Evolutionary conservation across 805 yeast genomes (phyloP).

Genomic region (Teunomyces cretensis): DNA sequence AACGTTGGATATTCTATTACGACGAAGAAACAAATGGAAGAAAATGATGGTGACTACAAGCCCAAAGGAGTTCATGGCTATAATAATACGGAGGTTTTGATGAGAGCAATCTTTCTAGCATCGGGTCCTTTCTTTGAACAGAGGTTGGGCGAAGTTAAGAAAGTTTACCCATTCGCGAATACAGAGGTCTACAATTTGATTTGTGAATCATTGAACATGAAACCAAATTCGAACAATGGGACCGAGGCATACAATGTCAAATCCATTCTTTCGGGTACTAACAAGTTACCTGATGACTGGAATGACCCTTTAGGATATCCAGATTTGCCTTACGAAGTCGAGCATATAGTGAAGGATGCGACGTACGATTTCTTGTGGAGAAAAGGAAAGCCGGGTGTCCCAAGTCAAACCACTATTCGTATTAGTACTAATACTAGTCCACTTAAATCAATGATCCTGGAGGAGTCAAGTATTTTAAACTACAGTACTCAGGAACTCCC

Average conservation of each 20-base stretch:
- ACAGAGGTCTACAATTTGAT: conserved; percentile 71
- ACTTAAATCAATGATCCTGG: conserved; percentile 19
- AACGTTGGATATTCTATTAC: conserved; percentile 76
- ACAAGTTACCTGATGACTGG: conserved; percentile 46
- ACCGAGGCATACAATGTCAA: conserved; percentile 16
- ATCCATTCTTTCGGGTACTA: conserved; percentile 20
- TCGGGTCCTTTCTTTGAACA: conserved; percentile 73
- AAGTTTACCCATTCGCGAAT: conserved; percentile 66
- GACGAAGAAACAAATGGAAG: conserved; percentile 56
- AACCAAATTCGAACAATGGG: conserved; percentile 64
- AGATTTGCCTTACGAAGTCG: conserved; percentile 45
- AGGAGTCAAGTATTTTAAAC: conserved; percentile 21
- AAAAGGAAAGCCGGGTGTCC: conserved; percentile 3
- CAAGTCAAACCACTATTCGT: conserved; percentile 11
- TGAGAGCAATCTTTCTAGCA: conserved; percentile 82
- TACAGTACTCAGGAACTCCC: conserved; percentile 19
- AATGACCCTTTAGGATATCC: conserved; percentile 49
- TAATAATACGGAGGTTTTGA: conserved; percentile 69
- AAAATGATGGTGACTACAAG: conserved; percentile 47
- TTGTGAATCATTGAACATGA: conserved; percentile 57
- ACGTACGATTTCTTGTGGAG: conserved; percentile 51
- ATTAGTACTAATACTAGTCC: conserved; percentile 25
- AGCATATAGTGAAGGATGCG: conserved; percentile 45
- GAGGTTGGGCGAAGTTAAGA: conserved; percentile 27
- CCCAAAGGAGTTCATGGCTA: conserved; percentile 87